Evolutionary conservation across 2,329 filamentous ascomycete species (phyloP), one percentile per base, ranked within the genome.

Genomic region (Metarhizium anisopliae): DNA sequence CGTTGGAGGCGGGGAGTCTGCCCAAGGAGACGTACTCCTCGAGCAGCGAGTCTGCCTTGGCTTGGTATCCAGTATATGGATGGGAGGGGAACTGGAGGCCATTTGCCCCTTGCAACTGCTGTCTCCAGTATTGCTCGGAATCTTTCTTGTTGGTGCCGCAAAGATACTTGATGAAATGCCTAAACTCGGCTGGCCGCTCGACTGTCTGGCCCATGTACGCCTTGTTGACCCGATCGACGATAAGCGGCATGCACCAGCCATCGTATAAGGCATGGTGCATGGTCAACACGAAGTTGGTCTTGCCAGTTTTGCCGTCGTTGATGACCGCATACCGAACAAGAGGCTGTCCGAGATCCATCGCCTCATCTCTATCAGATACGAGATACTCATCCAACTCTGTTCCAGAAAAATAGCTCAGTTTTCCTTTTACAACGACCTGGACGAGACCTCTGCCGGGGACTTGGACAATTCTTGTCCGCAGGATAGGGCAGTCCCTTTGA

Each of bases 241-340:
- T 64, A 3, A 80, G 62, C 4, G 75, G 75, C 74, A 80, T 77
- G 0, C 74, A 76, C 79, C 79, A 82, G 29, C 80, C 80, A 53
- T 83, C 80, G 57, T 83, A 83, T 0, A 82, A 63, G 4, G 74
- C 77, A 59, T 83, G 80, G 59, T 83, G 80, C 67, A 80, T 76
- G 1, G 77, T 78, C 58, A 79, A 66, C n/a, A 82, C 74, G 58
- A 82, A 79, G 59, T 73, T 68, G 16, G 67, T 62, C 50, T 67
- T 70, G 40, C 63, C 66, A 4, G 63, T 64, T 6, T 61, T 59
- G 3, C 61, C 57, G 36, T 71, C 67, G 3, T 66, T 55, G 13
- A 78, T 66, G 14, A 79, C 62, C 4, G 72, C 75, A 53, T 75
- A 79, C 8, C 76, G 72, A 2, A 76, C 72, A 8, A 80, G 68